These are phyloP conservation scores for Biscogniauxia marginata DNA, from an alignment of 2,329 filamentous ascomycete species.

Conservation along the genomic window DNA sequence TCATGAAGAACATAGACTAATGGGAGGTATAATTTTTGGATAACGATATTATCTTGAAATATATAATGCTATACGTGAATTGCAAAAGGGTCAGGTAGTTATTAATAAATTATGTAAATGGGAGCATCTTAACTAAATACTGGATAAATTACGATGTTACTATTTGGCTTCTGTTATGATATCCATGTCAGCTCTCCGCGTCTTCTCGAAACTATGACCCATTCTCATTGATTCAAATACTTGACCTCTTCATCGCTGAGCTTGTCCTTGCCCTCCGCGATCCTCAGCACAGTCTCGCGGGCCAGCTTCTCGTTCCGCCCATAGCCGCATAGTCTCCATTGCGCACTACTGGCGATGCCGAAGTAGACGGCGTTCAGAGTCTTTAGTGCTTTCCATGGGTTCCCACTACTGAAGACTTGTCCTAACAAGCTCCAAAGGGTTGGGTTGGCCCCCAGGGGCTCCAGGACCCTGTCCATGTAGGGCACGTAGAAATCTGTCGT, in stretches of 20 bases:
- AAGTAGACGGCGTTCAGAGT: constrained; percentile 36
- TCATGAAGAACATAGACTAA: constrained; percentile 33
- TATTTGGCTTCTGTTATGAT: too few relatives aligned
- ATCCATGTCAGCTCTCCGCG: too few relatives aligned
- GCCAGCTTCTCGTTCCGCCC: constrained; percentile 31
- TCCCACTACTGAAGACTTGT: constrained; percentile 25
- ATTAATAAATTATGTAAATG: too few relatives aligned
- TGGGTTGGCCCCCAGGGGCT: constrained; percentile 33
- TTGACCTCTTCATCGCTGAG: constrained; percentile 28
- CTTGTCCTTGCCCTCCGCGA: constrained; percentile 21
- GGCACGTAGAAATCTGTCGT: constrained; percentile 27
- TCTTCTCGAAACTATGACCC: too few relatives aligned
- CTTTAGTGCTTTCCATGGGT: constrained; percentile 26
- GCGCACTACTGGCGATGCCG: constrained; percentile 34
- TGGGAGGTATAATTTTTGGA: too few relatives aligned
- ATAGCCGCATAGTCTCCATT: constrained; percentile 36
- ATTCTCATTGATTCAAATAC: constrained; percentile 3
- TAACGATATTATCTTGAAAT: neutral
- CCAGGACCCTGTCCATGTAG: constrained; percentile 35
- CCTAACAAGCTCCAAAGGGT: constrained; percentile 29
- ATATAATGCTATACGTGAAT: too few relatives aligned
- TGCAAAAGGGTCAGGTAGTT: too few relatives aligned
- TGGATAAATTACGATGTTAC: too few relatives aligned
- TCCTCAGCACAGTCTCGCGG: constrained; percentile 32
- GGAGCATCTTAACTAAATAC: too few relatives aligned